These are phyloP conservation scores for Solanum habrochaites DNA, from an alignment of 257 asterid species.

Conservation along the genomic window DNA sequence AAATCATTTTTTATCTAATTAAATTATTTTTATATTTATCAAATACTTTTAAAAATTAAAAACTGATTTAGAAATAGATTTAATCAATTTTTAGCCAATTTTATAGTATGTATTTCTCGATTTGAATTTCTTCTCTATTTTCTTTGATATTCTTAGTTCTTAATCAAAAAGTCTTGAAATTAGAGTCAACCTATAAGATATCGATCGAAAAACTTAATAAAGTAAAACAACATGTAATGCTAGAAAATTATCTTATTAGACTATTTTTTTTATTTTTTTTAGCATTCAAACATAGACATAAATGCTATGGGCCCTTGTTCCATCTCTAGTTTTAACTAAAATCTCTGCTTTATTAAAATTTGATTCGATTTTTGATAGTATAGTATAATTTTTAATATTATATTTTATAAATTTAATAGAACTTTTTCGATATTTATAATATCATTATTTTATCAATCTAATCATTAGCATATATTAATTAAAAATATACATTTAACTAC, in stretches of 20 bases:
- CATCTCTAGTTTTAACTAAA: background rate
- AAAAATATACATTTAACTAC: too few species aligned
- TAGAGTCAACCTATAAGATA: fast-evolving
- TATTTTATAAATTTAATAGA: too few species aligned
- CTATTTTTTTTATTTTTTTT: background rate
- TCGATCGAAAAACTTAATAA: too few species aligned
- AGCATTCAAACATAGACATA: background rate
- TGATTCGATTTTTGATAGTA: background rate
- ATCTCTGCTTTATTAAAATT: background rate
- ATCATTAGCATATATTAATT: background rate
- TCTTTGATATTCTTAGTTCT: too few species aligned
- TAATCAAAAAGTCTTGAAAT: too few species aligned
- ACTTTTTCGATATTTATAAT: background rate
- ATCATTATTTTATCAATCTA: background rate
- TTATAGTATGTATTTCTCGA: too few species aligned
- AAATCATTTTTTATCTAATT: background rate
- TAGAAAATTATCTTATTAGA: background rate
- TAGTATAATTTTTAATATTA: too few species aligned
- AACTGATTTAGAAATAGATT: too few species aligned
- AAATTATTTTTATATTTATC: too few species aligned
- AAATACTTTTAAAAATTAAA: too few species aligned
- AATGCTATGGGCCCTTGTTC: background rate
- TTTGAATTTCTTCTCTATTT: background rate
- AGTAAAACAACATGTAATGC: too few species aligned
- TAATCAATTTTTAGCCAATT: too few species aligned